Base-by-base conservation (phyloP, 2,329 filamentous ascomycete species). In the Talaromyces sp. region DNA sequence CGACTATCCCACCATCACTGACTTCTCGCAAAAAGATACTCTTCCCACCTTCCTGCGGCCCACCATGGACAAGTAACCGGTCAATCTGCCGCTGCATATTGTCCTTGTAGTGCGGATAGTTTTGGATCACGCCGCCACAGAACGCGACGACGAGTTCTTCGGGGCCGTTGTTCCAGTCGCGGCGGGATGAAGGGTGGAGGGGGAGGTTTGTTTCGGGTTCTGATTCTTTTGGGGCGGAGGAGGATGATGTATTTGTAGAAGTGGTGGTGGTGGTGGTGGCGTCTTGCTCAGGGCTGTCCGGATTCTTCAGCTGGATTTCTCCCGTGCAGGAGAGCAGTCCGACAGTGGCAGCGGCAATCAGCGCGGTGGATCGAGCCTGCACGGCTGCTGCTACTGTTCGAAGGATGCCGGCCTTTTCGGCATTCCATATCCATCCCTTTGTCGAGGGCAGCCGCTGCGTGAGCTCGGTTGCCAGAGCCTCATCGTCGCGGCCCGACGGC, bases 91-190 rank as follows among this genome's bases (percentile, higher is more conserved):
- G 66, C 71, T 91, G 88, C 64, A 87, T 88, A 61, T 87, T 85
- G 52, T 77, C 73, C 38, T 89, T 77, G 71, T 89, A 91, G 66
- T 88, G 80, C 46, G 89, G 89, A 69, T 91, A 91, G 67, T 89
- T 86, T 14, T 86, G 84, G 59, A 93, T 92, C 68, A 89, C 90
- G 19, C 88, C 88, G 17, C 89, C 89, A 0, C 89, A 90, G 69
- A 90, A 91, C 0, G 89, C 89, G 26, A 93, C 87, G 1, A 89
- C 85, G 26, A 92, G 72, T 66, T 89, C 86, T 61, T 84, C 79
- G 0, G 73, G 70, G 5, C 72, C 71, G 17, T 70, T 68, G 27
- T 69, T 64, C 70, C 70, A 77, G 60, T 35, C 63, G 62, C 4
- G 61, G 49, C 7, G 58, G 60, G 14, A 65, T 62, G 13, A 64